These are phyloP conservation scores for Cordyceps fumosorosea DNA, from an alignment of 2,329 filamentous ascomycete species.

Conservation along the genomic window DNA sequence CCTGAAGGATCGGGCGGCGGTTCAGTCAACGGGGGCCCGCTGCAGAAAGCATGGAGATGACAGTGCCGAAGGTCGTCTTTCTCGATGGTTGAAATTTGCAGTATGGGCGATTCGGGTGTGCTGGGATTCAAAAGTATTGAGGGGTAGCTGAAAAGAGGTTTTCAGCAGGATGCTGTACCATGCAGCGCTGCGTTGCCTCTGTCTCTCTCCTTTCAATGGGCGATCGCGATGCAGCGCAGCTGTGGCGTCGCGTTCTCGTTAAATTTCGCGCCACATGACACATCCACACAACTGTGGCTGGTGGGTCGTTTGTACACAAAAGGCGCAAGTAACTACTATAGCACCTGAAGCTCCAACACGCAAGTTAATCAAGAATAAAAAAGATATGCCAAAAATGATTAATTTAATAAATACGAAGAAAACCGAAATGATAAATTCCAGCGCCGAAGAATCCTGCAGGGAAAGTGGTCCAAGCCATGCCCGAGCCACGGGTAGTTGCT, in stretches of 20 bases:
- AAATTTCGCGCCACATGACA: slow-evolving; percentile 8
- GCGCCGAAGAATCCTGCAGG: too few species aligned
- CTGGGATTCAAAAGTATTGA: not conserved
- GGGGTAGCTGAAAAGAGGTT: not conserved
- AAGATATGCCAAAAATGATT: too few species aligned
- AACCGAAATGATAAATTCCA: too few species aligned
- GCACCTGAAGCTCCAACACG: too few species aligned
- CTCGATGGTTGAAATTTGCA: not conserved
- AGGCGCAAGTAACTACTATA: too few species aligned
- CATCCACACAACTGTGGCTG: slow-evolving; percentile 9
- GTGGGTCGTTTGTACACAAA: not conserved
- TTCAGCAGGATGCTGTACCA: not conserved
- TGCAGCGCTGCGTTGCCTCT: not conserved
- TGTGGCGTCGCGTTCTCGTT: slow-evolving; percentile 6
- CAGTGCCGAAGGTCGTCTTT: not conserved
- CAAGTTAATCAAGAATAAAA: too few species aligned
- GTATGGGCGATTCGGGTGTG: not conserved
- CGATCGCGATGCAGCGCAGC: slow-evolving; percentile 6
- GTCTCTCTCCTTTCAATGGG: not conserved
- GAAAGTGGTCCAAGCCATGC: too few species aligned
- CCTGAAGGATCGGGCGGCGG: not conserved
- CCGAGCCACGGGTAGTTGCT: too few species aligned
- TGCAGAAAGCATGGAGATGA: not conserved
- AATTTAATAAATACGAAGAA: too few species aligned
- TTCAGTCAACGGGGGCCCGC: slow-evolving; percentile 1